Conservation (phyloP, 129 eudicot species). For the Flaveria ramosissima region DNA sequence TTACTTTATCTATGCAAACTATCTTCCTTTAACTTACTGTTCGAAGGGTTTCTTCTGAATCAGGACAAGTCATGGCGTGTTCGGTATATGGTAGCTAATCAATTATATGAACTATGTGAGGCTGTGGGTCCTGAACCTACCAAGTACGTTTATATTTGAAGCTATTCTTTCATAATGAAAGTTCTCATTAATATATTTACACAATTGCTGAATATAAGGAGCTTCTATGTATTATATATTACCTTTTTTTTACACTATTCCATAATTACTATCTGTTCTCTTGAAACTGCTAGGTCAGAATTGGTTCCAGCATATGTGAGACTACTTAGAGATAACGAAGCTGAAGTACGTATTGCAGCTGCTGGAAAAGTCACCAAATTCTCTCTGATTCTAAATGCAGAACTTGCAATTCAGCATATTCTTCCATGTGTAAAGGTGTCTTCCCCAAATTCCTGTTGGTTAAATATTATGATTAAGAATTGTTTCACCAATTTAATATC, state of each 20-base stretch:
- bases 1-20: neutral
- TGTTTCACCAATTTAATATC: neutral
- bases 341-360: conserved; percentile 98
- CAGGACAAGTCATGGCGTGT: conserved; percentile 99
- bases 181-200: neutral
- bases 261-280: conserved; percentile 7
- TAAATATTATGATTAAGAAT: neutral
- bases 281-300: conserved; percentile 60
- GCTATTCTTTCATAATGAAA: neutral
- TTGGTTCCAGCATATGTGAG: conserved; percentile 95
- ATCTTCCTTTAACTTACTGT: conserved; percentile 18
- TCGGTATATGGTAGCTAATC: conserved; percentile 98
- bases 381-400: conserved; percentile 74
- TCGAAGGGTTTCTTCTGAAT: conserved; percentile 17
- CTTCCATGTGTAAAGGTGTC: conserved; percentile 93
- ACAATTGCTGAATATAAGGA: neutral
- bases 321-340: conserved; percentile 91
- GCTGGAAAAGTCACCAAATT: conserved; percentile 95
- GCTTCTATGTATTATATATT: neutral
- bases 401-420: conserved; percentile 87
- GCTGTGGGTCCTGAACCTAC: conserved; percentile 98
- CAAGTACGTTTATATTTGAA: conserved; percentile 44
- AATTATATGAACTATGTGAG: conserved; percentile 91
- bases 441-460: neutral
- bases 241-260: neutral